A percentile compares a stretch with the other conserved stretches of the same genome.
Conservation (phyloP, 1,139 yeast species). For the Yamadazyma blattariae region DNA sequence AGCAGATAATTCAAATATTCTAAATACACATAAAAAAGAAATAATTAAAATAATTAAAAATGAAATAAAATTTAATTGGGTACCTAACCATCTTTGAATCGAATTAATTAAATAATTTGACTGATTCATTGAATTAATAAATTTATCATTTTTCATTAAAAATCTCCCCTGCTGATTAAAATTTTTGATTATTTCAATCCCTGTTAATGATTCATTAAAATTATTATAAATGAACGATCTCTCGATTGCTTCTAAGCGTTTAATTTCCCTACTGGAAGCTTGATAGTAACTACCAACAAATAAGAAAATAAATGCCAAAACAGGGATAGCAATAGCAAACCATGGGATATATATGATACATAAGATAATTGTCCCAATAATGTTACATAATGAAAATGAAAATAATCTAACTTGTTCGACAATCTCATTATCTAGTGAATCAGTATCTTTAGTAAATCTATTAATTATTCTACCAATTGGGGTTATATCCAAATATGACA, state of each 20-base stretch:
- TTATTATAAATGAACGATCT: no score
- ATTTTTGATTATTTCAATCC: no score
- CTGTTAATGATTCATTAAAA: no score
- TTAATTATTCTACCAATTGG: slow-evolving; percentile 62
- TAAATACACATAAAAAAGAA: slow-evolving; percentile 61
- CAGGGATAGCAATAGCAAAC: no score
- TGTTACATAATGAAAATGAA: slow-evolving; percentile 31
- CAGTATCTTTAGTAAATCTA: slow-evolving; percentile 78
- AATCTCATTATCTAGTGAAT: slow-evolving; percentile 74
- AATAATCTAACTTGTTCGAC: slow-evolving; percentile 59
- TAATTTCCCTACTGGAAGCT: no score
- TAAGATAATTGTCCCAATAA: no score
- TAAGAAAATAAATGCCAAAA: no score
- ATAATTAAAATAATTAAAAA: no score
- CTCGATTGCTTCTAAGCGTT: no score
- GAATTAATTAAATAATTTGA: slow-evolving; percentile 68
- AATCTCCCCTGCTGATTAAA: slow-evolving; percentile 53
- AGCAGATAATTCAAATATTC: slow-evolving; percentile 61
- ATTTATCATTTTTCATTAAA: slow-evolving; percentile 43
- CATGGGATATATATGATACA: no score
- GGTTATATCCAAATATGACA: slow-evolving; percentile 58
- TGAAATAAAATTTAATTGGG: slow-evolving; percentile 60
- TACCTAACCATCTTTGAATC: slow-evolving; percentile 79
- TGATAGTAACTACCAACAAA: no score
- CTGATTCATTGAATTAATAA: slow-evolving; percentile 67